Base-by-base conservation (phyloP, 495 filamentous ascomycete species). In the Hypoxylon intermedium region DNA sequence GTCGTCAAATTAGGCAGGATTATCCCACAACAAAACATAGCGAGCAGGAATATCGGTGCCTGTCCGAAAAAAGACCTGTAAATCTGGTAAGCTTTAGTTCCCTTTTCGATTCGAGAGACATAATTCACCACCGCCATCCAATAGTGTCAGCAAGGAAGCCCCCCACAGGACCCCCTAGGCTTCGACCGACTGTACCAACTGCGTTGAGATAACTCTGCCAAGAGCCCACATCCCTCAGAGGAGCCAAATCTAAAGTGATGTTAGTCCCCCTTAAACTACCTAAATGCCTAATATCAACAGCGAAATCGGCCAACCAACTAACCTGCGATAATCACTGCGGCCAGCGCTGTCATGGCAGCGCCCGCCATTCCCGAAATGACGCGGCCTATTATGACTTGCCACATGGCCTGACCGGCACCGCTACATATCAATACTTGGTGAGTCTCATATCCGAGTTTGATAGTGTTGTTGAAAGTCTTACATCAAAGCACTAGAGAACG, bases 121-220 rank as follows among this genome's bases (percentile, higher is more conserved):
- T 38, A 30, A 41, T 36, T 53, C 18, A 85, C 86, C 85, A 89
- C 67, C 87, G 74, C 87, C 87, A 89, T 45, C 86, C 85, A 20
- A 88, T 77, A 1, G 80, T 79, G 56, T 90, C 85, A 7, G 85
- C 83, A 9, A 90, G 68, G 59, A 76, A 84, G 0, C 87, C 87
- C 0, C 87, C 87, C 0, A 87, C 28, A 1, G 86, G 86, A 0
- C 87, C 87, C 3, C 87, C 87, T 9, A 86, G 51, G 51, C 80
- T 84, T n/a, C 87, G 79, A 6, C 87, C 87, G 2, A 83, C 74
- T 0, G 85, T 89, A 58, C 83, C 80, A 5, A 84, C 74, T 9
- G 89, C 77, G 54, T 90, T 89, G 18, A 88, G 75, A 66, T 87
- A 88, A 6, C 84, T 81, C 40, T 85, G 77, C 85, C 85, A 90